Conservation (phyloP, 768 basidiomycete species). For the Tylopilus sp. region DNA sequence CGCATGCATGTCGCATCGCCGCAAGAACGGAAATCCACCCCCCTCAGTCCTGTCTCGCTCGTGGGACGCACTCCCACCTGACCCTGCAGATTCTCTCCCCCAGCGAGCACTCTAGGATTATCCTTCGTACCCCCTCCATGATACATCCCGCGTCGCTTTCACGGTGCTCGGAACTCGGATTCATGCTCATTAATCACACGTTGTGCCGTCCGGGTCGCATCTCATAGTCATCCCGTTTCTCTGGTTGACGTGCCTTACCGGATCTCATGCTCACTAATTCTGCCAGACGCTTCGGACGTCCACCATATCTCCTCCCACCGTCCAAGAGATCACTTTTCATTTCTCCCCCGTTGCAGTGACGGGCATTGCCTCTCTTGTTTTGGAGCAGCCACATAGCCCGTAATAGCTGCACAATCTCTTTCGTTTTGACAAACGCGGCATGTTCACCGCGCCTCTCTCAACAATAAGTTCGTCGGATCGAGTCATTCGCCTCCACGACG, state of each 20-base stretch:
- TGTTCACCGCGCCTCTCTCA: not conserved
- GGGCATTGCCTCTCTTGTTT: not conserved
- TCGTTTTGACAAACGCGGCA: not conserved
- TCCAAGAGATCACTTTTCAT: not conserved
- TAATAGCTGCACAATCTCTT: not conserved
- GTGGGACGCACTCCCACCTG: not conserved
- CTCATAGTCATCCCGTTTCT: not conserved
- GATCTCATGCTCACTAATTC: slow-evolving; percentile 3
- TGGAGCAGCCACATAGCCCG: not conserved
- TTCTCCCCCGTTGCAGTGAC: not conserved
- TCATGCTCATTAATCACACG: not conserved
- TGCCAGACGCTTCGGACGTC: not conserved
- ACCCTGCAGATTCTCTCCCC: not conserved
- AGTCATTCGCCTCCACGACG: not conserved
- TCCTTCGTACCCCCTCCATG: not conserved
- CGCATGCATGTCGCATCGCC: slow-evolving; percentile 13
- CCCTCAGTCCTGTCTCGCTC: slow-evolving; percentile 2
- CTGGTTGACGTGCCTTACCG: slow-evolving; percentile 5
- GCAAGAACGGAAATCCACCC: not conserved
- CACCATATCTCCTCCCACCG: slow-evolving; percentile 12
- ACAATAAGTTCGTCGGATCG: slow-evolving; percentile 10
- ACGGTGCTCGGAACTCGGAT: slow-evolving; percentile 1
- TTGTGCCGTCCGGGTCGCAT: slow-evolving; percentile 7
- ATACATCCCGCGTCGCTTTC: slow-evolving; percentile 3
- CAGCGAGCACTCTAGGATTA: not conserved